A percentile compares a stretch with the other conserved stretches of the same genome.
phyloP scores from a whole-genome alignment of 441 rosid genomes.

The Daphne laureola region DNA sequence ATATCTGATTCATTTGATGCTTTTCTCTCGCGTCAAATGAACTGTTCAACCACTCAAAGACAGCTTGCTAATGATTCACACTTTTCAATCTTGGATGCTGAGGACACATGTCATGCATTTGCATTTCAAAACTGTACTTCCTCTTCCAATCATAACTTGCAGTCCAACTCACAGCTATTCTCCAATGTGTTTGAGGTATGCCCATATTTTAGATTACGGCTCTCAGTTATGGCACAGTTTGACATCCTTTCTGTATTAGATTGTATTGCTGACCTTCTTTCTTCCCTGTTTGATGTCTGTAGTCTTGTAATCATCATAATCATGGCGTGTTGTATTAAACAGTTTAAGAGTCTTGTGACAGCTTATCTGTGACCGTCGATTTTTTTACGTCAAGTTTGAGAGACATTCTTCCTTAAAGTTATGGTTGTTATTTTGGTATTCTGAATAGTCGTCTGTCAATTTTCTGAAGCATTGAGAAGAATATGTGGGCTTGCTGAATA shows the following conservation, averaged over 20 bases:
- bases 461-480: too few relatives aligned
- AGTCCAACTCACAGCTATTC: constrained; percentile 23
- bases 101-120: constrained; percentile 88
- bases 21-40: constrained; percentile 38
- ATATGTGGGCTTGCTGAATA: too few relatives aligned
- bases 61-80: constrained; percentile 25
- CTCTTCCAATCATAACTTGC: constrained; percentile 20
- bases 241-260: neutral
- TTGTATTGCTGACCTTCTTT: neutral
- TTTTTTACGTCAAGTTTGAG: too few relatives aligned
- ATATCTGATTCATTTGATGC: constrained; percentile 69
- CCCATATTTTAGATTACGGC: constrained; percentile 3
- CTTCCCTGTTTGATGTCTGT: constrained; percentile 1
- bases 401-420: too few relatives aligned
- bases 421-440: too few relatives aligned
- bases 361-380: too few relatives aligned
- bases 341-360: too few relatives aligned
- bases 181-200: constrained; percentile 30
- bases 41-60: constrained; percentile 30
- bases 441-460: too few relatives aligned
- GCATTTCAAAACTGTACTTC: constrained; percentile 41
- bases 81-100: constrained; percentile 82
- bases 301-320: too few relatives aligned
- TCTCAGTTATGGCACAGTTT: neutral
- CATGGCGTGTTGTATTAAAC: too few relatives aligned